phyloP scores from a whole-genome alignment of 257 asterid genomes.

The Solanum virginianum region DNA sequence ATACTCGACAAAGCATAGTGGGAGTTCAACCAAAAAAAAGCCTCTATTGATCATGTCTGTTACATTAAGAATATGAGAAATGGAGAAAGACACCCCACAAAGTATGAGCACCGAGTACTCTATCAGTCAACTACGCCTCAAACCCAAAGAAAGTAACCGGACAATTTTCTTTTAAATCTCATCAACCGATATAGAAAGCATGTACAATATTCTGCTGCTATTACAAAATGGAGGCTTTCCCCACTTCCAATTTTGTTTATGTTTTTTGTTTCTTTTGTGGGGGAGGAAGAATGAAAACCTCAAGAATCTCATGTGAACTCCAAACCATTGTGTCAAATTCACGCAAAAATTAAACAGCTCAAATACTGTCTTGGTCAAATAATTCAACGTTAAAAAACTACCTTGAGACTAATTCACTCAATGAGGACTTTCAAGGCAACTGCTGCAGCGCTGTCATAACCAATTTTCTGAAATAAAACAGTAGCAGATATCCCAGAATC shows the following conservation, averaged over 20 bases:
- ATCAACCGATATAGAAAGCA: not conserved
- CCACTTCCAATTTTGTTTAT: not conserved
- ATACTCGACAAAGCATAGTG: too few species aligned
- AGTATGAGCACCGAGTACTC: not conserved
- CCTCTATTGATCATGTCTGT: too few species aligned
- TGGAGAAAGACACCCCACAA: not conserved
- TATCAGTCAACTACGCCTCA: not conserved
- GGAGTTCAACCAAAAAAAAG: too few species aligned
- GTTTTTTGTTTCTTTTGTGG: too few species aligned
- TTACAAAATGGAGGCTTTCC: not conserved
- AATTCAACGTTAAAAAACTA: not conserved
- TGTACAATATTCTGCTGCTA: not conserved
- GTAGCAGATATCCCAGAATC: not conserved
- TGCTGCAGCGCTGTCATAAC: constrained; percentile 88
- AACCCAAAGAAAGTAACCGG: not conserved
- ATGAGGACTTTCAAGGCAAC: constrained; percentile 97
- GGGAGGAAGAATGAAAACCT: not conserved
- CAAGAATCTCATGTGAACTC: not conserved
- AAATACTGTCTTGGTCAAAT: not conserved
- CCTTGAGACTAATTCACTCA: constrained; percentile 88
- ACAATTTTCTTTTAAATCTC: not conserved
- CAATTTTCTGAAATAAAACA: constrained; percentile 62
- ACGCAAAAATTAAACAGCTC: too few species aligned
- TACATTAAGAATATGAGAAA: not conserved
- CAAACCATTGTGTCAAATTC: not conserved